phyloP scores from a whole-genome alignment of 805 yeast genomes.

The Candida dendrica region DNA sequence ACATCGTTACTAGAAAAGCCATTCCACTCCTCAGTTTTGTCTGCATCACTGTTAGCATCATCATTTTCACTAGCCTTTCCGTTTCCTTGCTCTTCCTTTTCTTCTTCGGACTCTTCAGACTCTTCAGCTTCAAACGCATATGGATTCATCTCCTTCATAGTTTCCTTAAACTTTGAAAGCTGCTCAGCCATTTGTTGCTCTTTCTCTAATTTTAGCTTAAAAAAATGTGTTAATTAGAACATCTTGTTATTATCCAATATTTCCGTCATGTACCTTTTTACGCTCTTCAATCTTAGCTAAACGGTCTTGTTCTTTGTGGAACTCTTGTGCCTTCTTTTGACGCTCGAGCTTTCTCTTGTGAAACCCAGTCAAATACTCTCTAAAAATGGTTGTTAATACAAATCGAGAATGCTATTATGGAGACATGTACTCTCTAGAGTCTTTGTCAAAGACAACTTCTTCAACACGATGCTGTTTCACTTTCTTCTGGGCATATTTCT shows the following conservation, averaged over 20 bases:
- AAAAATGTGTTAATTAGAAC: background rate
- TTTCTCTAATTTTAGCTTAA: slow-evolving; percentile 55
- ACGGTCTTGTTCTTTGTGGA: slow-evolving; percentile 70
- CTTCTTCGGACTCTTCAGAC: slow-evolving; percentile 12
- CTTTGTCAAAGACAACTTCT: slow-evolving; percentile 80
- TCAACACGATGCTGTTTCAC: slow-evolving; percentile 62
- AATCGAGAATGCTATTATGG: no score
- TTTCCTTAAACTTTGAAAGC: slow-evolving; percentile 48
- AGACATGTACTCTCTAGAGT: slow-evolving; percentile 56
- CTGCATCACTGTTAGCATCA: slow-evolving; percentile 11
- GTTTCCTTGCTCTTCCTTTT: slow-evolving; percentile 5
- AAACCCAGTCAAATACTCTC: slow-evolving; percentile 86
- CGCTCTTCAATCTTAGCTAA: slow-evolving; percentile 71
- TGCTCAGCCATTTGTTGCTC: slow-evolving; percentile 59
- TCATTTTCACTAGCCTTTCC: slow-evolving; percentile 17
- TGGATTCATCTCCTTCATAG: slow-evolving; percentile 22
- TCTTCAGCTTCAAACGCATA: slow-evolving; percentile 8
- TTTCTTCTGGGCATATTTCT: slow-evolving; percentile 66
- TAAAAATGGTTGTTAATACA: slow-evolving; percentile 5
- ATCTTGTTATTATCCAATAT: background rate
- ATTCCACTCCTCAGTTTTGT: slow-evolving; percentile 23
- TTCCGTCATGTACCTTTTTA: slow-evolving; percentile 30
- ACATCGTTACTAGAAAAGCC: slow-evolving; percentile 27
- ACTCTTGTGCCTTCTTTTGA: slow-evolving; percentile 77
- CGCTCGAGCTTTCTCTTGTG: slow-evolving; percentile 89